These are phyloP conservation scores for Syncephalastrum monosporum DNA, from an alignment of 371 early-diverging fungal genomes.

Conservation along the genomic window DNA sequence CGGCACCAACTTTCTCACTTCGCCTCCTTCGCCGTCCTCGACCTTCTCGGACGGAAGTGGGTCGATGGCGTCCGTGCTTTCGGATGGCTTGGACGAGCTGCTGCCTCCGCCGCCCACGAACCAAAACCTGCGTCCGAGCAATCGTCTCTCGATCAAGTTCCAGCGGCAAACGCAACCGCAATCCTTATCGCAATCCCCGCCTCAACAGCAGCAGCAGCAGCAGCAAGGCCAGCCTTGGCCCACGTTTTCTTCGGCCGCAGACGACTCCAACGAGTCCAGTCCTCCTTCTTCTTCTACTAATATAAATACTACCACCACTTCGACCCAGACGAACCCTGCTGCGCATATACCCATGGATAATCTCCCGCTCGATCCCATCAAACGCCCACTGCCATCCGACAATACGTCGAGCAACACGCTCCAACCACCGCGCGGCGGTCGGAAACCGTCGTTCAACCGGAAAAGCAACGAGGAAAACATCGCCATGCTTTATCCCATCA, in stretches of 20 bases:
- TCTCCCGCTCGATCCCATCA: conserved; percentile 15
- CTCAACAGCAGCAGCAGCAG: conserved; percentile 1
- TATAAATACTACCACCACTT: conserved; percentile 2
- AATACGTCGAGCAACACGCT: not conserved
- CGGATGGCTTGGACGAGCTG: conserved; percentile 8
- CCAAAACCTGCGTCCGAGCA: conserved; percentile 1
- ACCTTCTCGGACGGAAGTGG: conserved; percentile 38
- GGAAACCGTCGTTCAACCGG: not conserved
- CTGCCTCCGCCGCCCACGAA: not conserved
- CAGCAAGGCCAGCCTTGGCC: not conserved
- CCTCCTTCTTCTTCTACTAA: not conserved
- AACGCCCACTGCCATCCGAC: conserved; percentile 16
- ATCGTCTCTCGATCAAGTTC: not conserved
- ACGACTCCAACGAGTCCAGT: not conserved
- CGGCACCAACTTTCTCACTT: conserved; percentile 22
- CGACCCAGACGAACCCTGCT: conserved; percentile 11
- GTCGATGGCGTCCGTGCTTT: conserved; percentile 22
- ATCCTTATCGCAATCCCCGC: not conserved
- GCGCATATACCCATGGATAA: conserved; percentile 9
- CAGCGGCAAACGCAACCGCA: conserved; percentile 1
- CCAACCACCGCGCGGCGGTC: no score
- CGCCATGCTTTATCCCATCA: conserved; percentile 35
- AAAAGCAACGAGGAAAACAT: conserved; percentile 38
- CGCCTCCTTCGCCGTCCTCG: conserved; percentile 40
- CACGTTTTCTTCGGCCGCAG: not conserved